Conservation (phyloP, 495 filamentous ascomycete species). For the Podospora australis region DNA sequence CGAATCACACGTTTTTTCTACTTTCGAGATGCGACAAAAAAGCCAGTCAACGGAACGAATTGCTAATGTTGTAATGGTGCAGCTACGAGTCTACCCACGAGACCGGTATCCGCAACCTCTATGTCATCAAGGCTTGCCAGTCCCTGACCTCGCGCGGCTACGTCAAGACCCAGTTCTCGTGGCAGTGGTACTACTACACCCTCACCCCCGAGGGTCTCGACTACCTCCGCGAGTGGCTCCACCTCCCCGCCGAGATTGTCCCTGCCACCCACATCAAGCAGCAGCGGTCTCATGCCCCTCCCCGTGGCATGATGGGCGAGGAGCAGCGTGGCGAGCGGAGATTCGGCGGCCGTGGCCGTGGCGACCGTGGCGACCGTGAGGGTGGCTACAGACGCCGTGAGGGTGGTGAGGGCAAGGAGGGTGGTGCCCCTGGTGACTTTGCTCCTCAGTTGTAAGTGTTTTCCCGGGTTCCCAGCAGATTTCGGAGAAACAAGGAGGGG, state of each 20-base stretch:
- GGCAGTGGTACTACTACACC: constrained; percentile 99
- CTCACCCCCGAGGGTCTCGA: constrained; percentile 98
- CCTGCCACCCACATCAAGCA: constrained; percentile 99
- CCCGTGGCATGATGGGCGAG: constrained; percentile 95
- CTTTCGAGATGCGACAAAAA: no score
- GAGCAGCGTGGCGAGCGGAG: constrained; percentile 75
- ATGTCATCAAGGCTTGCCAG: constrained; percentile 95
- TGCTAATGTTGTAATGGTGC: constrained; percentile 21
- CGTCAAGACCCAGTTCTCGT: constrained; percentile 99
- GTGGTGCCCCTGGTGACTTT: constrained; percentile 90
- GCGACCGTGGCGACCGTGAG: constrained; percentile 74
- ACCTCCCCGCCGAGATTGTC: constrained; percentile 98
- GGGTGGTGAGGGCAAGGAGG: constrained; percentile 87
- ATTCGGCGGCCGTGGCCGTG: constrained; percentile 55
- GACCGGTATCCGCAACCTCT: constrained; percentile 85
- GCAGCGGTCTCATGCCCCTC: constrained; percentile 96
- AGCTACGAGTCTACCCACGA: constrained; percentile 35
- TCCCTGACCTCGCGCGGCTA: constrained; percentile 95
- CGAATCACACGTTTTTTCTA: constrained; percentile 16
- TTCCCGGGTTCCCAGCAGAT: background rate
- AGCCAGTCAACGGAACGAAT: background rate
- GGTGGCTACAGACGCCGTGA: constrained; percentile 89
- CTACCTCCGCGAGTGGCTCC: constrained; percentile 99
- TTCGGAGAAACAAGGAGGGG: background rate
- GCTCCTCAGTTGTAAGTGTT: constrained; percentile 76